Conservation (phyloP, 148 eudicot species). For the Beta vulgaris region DNA sequence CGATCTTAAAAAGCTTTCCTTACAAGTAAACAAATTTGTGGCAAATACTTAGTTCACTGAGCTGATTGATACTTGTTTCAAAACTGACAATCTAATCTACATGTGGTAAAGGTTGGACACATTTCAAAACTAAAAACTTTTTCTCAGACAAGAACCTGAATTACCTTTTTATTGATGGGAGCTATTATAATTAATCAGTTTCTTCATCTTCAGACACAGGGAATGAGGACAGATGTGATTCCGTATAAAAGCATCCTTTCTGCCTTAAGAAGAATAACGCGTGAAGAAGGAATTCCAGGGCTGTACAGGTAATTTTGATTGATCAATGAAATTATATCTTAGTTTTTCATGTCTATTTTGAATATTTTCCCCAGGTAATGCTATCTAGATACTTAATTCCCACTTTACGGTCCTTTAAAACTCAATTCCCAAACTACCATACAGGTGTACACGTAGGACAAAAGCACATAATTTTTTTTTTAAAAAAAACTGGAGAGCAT, state of each 20-base stretch:
- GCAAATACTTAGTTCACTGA: background rate
- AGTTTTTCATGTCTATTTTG: background rate
- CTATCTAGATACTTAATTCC: no score
- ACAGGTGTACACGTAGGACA: no score
- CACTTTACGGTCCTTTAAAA: no score
- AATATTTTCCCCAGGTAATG: no score
- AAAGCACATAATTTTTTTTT: no score
- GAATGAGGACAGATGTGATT: slow-evolving; percentile 77
- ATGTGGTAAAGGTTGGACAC: background rate
- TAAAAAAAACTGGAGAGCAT: no score
- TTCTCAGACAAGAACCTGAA: background rate
- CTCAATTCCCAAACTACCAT: no score
- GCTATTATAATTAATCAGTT: slow-evolving; percentile 1
- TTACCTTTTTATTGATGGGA: background rate
- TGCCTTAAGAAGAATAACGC: slow-evolving; percentile 68
- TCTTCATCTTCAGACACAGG: slow-evolving; percentile 64
- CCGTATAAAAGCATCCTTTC: slow-evolving; percentile 77
- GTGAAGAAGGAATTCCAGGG: slow-evolving; percentile 79
- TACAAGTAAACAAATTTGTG: background rate
- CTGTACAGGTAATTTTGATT: slow-evolving; percentile 60
- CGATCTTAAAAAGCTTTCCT: background rate
- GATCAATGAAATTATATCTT: background rate
- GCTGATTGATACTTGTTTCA: background rate
- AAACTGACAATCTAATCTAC: background rate
- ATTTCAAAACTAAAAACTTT: background rate